Base-by-base conservation (phyloP, 257 asterid species). In the Nicotiana otophora region DNA sequence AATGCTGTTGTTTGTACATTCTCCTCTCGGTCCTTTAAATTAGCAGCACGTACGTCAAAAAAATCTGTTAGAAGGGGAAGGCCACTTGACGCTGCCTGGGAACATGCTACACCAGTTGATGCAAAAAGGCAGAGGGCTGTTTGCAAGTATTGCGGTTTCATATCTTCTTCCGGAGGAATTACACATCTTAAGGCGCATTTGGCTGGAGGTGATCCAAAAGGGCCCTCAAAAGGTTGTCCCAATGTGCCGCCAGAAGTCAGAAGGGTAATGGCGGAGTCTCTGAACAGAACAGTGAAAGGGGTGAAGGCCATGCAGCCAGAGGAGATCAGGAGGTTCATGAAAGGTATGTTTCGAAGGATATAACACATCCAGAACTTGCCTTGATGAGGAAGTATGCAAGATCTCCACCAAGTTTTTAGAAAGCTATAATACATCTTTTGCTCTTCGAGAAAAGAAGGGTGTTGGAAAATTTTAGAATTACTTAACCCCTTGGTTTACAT, bases 61-160 rank as follows among this genome's bases (percentile, higher is more conserved):
- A 84, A 81, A 76, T 63, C 82, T 58, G 23, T 62, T 31, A 88
- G 88, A 82, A 88, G 86, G 86, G 83, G 82, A 66, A 86, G 83
- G 84, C 86, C 87, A 76, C 68, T 77, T 54, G 92, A 91, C 26
- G 89, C 80, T 84, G 84, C 86, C 39, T 89, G 91, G 91, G 91
- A 87, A 28, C 88, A 91, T 82, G 91, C 90, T 55, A 78, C 82
- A 65, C 87, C 68, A 2, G 75, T 91, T 80, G 93, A 89, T 80
- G 87, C 87, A 76, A 82, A 30, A 34, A 74, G 90, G 81, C 88
- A 87, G 77, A 79, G 88, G 19, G 62, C 86, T 8, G 86, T 67
- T 80, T 91, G 94, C 85, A 91, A 62, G 84, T 82, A 87, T 60
- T 91, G 94, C 3, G 89, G 88, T 72, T 91, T 86, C 82, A 83